phyloP scores from a whole-genome alignment of 2,329 filamentous ascomycete species.

The Dissoconium aciculare region DNA sequence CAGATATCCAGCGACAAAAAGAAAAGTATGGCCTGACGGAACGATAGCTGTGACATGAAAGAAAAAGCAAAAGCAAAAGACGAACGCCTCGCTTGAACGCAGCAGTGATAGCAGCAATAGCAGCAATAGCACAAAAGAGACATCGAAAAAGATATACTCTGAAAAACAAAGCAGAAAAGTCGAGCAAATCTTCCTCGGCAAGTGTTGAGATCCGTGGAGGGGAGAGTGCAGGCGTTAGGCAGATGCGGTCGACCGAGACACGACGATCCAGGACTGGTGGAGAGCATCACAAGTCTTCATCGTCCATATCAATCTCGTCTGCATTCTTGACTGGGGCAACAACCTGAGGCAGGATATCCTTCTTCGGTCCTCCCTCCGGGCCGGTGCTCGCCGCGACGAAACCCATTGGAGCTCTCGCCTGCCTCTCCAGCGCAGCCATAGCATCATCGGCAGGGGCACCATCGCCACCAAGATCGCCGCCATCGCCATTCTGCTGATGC shows the following conservation, averaged over 20 bases:
- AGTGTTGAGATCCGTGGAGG: too few species aligned
- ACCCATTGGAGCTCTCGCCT: constrained; percentile 73
- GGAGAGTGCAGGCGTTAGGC: too few species aligned
- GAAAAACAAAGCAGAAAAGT: too few species aligned
- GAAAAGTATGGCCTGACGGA: too few species aligned
- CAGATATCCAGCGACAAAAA: too few species aligned
- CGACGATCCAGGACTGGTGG: too few species aligned
- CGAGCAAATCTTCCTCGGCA: too few species aligned
- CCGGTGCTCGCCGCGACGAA: constrained; percentile 73
- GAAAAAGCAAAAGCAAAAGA: too few species aligned
- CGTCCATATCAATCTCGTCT: constrained; percentile 1
- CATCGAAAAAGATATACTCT: not conserved
- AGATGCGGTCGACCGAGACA: too few species aligned
- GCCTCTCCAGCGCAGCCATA: constrained; percentile 77
- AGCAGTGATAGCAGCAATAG: not conserved
- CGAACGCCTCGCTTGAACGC: not conserved
- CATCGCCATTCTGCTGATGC: constrained; percentile 27
- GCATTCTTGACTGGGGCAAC: constrained; percentile 8
- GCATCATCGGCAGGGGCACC: constrained; percentile 51
- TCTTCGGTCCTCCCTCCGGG: constrained; percentile 21
- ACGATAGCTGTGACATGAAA: too few species aligned
- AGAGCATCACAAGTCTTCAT: constrained; percentile 1
- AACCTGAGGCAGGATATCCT: constrained; percentile 1
- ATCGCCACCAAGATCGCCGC: constrained; percentile 30
- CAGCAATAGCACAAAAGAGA: constrained; percentile 1